These are phyloP conservation scores for Suhomyces kunorum DNA, from an alignment of 1,139 yeast species.

Conservation along the genomic window DNA sequence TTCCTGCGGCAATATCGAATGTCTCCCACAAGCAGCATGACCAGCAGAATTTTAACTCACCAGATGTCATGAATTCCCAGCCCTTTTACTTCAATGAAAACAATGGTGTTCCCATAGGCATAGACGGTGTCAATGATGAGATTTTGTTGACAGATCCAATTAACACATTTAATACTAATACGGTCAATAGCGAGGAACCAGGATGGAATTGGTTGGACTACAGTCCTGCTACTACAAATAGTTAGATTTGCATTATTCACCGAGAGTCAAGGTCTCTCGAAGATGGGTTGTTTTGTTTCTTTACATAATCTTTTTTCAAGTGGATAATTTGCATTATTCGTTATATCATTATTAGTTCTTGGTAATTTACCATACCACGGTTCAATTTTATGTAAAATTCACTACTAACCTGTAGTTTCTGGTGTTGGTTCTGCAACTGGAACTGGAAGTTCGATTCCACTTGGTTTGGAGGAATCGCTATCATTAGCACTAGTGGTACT, in stretches of 20 bases:
- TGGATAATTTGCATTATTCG: not conserved
- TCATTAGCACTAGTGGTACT: slow-evolving; percentile 1
- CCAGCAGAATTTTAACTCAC: not conserved
- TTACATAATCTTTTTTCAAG: not conserved
- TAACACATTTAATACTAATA: slow-evolving; percentile 6
- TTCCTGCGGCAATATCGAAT: slow-evolving; percentile 21
- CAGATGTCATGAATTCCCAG: slow-evolving; percentile 3
- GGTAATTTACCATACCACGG: not conserved
- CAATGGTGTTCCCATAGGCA: slow-evolving; percentile 1
- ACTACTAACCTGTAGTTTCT: not conserved
- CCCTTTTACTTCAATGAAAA: slow-evolving; percentile 5
- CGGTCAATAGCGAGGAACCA: slow-evolving; percentile 8
- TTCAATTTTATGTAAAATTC: not conserved
- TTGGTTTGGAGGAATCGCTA: not conserved
- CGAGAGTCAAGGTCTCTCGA: not conserved
- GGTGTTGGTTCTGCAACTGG: not conserved
- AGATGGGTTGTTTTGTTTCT: not conserved
- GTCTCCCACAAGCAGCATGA: slow-evolving; percentile 1
- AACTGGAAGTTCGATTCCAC: slow-evolving; percentile 1
- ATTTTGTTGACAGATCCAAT: slow-evolving; percentile 15
- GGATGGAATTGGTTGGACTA: slow-evolving; percentile 23
- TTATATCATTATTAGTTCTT: slow-evolving; percentile 3
- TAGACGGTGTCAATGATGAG: slow-evolving; percentile 21
- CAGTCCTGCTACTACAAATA: slow-evolving; percentile 14
- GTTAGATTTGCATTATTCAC: slow-evolving; percentile 1